A percentile compares a stretch with the other conserved stretches of the same genome.
Evolutionary conservation across 306 rosid genomes (phyloP).

Genomic region (Luffa aegyptiaca): DNA sequence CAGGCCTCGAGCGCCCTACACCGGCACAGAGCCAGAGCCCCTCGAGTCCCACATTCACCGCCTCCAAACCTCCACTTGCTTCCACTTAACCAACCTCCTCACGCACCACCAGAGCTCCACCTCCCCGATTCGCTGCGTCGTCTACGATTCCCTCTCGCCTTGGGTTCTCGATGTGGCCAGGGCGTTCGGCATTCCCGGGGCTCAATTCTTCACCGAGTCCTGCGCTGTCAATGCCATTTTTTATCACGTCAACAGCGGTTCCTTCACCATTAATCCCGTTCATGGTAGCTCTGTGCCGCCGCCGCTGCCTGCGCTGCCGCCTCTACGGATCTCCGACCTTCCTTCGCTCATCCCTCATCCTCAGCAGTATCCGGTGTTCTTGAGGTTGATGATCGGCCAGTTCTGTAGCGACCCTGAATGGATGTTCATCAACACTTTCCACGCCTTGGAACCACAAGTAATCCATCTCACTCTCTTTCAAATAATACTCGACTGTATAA

Average conservation of each 20-base stretch:
- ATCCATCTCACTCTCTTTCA: background rate
- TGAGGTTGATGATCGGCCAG: background rate
- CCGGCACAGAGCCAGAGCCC: background rate
- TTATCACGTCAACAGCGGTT: background rate
- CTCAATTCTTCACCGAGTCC: too few species aligned
- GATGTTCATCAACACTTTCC: conserved; percentile 10
- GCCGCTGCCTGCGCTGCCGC: too few species aligned
- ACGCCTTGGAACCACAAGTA: conserved; percentile 16
- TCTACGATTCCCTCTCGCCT: background rate
- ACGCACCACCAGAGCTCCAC: background rate
- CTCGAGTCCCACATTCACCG: too few species aligned
- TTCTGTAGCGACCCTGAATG: conserved; percentile 7
- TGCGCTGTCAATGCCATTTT: background rate
- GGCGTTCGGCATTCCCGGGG: background rate
- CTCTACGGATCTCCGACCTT: too few species aligned
- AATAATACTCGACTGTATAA: too few species aligned
- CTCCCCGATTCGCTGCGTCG: background rate
- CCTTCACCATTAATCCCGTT: too few species aligned
- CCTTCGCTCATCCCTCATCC: too few species aligned
- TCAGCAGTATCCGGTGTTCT: background rate
- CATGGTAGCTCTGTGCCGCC: too few species aligned
- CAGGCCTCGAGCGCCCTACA: background rate
- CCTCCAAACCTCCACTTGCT: too few species aligned
- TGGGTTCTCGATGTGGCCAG: background rate
- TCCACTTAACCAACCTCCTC: background rate